phyloP scores from a whole-genome alignment of 129 eudicot genomes.

The Rutidosis leptorrhynchoides region DNA sequence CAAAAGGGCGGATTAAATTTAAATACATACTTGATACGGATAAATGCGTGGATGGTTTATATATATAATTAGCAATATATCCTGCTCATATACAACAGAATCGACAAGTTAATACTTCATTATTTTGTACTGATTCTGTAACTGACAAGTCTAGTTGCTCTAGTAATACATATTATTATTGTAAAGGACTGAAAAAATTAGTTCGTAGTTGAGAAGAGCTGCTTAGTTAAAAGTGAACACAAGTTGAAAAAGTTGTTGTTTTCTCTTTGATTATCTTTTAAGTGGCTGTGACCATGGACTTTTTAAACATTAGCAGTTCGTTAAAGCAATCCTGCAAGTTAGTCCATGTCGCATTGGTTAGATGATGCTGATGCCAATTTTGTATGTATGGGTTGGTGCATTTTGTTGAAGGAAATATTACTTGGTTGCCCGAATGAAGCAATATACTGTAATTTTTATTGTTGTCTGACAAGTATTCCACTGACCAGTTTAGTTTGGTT shows the following conservation, averaged over 20 bases:
- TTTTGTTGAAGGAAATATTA: background rate
- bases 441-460: background rate
- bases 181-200: background rate
- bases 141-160: background rate
- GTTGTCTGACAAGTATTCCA: background rate
- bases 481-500: background rate
- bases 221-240: background rate
- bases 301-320: background rate
- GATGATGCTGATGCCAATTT: background rate
- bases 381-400: background rate
- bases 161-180: background rate
- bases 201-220: background rate
- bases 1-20: background rate
- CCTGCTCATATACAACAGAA: background rate
- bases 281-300: background rate
- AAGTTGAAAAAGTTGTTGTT: background rate
- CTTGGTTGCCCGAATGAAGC: background rate
- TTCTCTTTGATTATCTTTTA: background rate
- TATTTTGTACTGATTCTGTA: background rate
- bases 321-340: background rate
- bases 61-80: background rate
- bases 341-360: background rate
- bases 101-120: background rate
- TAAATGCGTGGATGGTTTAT: background rate
- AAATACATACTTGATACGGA: background rate